phyloP scores from a whole-genome alignment of 768 basidiomycete genomes.

The Fomitopsis serialis region DNA sequence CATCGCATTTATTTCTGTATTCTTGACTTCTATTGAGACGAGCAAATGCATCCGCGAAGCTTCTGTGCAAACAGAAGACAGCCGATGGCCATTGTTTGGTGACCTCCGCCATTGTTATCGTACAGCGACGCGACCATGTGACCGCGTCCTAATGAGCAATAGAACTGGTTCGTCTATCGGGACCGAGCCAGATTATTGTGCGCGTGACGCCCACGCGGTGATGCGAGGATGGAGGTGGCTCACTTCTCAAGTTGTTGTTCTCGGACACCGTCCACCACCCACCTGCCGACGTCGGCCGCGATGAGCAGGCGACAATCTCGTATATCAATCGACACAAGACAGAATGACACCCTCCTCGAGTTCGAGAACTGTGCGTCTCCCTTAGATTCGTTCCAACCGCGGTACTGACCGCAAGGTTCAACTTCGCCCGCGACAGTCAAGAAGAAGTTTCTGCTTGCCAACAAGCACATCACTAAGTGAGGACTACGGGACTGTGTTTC shows the following conservation, averaged over 20 bases:
- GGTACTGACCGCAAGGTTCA: conserved; percentile 14
- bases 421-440: conserved; percentile 57
- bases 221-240: conserved; percentile 1
- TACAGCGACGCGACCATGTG: neutral
- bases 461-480: conserved; percentile 89
- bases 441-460: conserved; percentile 87
- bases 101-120: too few species aligned
- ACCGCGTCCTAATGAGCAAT: neutral
- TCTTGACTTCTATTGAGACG: too few species aligned
- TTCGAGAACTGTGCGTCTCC: conserved; percentile 74
- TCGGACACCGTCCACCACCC: conserved; percentile 1
- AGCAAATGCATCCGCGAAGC: too few species aligned
- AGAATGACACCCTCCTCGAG: conserved; percentile 77
- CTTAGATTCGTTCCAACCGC: conserved; percentile 16
- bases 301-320: conserved; percentile 36
- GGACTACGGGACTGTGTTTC: conserved; percentile 12
- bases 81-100: too few species aligned
- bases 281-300: conserved; percentile 16
- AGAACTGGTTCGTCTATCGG: neutral
- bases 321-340: conserved; percentile 53
- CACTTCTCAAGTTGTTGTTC: conserved; percentile 1
- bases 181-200: neutral
- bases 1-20: too few species aligned
- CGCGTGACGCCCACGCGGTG: conserved; percentile 4
- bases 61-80: too few species aligned